Evolutionary conservation across 768 basidiomycete genomes (phyloP).

Genomic region (Rhodosporidiobolus odoratus): DNA sequence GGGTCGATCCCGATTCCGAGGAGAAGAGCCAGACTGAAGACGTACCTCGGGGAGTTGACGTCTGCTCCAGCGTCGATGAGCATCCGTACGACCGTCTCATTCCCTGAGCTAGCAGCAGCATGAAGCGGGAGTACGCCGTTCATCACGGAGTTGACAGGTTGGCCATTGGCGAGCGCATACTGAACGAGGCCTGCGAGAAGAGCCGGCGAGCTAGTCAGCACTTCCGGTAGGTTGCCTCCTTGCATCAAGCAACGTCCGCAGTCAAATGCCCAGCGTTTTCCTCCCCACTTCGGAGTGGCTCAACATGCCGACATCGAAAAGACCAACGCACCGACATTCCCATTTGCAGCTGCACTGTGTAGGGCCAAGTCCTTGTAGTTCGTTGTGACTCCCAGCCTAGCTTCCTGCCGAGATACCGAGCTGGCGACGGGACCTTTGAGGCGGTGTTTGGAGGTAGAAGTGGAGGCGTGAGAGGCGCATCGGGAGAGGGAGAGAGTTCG

Average conservation of each 20-base stretch:
- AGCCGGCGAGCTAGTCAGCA: too few relatives aligned
- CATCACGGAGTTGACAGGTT: slow-evolving; percentile 91
- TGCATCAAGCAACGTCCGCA: background rate
- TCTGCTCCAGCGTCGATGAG: slow-evolving; percentile 94
- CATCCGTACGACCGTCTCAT: slow-evolving; percentile 76
- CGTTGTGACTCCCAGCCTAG: slow-evolving; percentile 22
- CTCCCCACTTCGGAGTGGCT: background rate
- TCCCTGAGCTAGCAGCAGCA: slow-evolving; percentile 86
- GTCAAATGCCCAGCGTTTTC: background rate
- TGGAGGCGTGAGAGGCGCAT: background rate
- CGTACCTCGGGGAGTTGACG: slow-evolving; percentile 87
- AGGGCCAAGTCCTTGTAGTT: slow-evolving; percentile 49
- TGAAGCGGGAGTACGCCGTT: slow-evolving; percentile 96
- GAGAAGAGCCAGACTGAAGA: background rate
- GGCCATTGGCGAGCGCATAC: slow-evolving; percentile 87
- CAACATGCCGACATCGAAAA: background rate
- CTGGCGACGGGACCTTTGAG: background rate
- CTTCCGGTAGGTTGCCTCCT: background rate
- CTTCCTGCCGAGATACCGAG: slow-evolving; percentile 16
- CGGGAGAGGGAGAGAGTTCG: background rate
- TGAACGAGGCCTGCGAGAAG: slow-evolving; percentile 61
- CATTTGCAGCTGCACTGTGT: slow-evolving; percentile 54
- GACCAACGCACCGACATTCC: slow-evolving; percentile 61
- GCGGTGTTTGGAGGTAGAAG: background rate
- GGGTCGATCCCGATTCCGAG: slow-evolving; percentile 13